Base-by-base conservation (phyloP, 176 grass and related monocot genomes). In the Oryza rufipogon region DNA sequence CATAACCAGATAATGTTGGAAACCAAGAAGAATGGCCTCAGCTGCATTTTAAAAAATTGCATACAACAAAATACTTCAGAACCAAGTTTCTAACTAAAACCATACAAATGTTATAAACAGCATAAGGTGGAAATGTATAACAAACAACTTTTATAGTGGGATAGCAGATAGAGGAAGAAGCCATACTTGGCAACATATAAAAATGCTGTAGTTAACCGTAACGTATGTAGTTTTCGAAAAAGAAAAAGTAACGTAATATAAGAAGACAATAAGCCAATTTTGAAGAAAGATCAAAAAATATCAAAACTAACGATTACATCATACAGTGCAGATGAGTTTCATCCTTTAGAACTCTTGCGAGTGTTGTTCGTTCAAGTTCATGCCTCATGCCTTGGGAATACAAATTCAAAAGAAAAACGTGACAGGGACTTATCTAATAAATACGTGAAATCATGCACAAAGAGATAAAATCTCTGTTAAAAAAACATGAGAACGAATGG, bases 1-100 rank as follows among this genome's bases (percentile, higher is more conserved):
- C 97, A 99, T 99, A 8, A 99, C 97, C 74, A 99, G 84, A 84
- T 92, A 99, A 75, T 99, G 97, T 74, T 99, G 97, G 73, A 99
- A 99, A 80, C 97, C 97, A 78, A 99, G 89, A 75, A 99, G 97
- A 92, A 99, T 85, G 8, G 93, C 97, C 81, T 99, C 97, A 12
- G 97, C 97, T 99, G 90, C 80, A 93, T 84, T 46, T 38, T 17
- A 74, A 78, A 88, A 8, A 70, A 70, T 68, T 68, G 34, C 64
- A 61, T 49, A 78, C 38, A 76, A 49, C 6, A 15, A 39, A 30
- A 30, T 75, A 67, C 68, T 63, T 44, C 28, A 82, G 45, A 28
- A 38, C 7, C 34, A 87, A 47, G 5, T 75, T 80, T n/a, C 12
- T 49, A 4, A 66, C 19, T 52, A 36, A 78, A 23, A 30, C 61